Percentiles rank a stretch among this genome's conserved stretches.
Conservation (phyloP, 108 stramenopile species). For the Conticribra weissflogii region DNA sequence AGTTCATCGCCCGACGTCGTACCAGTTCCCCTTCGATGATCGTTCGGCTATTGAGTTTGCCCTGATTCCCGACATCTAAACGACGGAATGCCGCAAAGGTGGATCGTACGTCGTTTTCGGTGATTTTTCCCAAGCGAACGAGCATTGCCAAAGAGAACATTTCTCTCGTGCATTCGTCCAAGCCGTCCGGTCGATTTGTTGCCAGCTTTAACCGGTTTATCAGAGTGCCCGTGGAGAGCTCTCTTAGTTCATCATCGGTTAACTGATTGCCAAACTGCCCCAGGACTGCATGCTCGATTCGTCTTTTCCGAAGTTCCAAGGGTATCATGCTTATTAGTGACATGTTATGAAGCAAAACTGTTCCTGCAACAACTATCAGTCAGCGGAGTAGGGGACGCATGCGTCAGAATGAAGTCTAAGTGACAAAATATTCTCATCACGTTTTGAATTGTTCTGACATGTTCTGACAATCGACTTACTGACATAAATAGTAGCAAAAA, state of each 20-base stretch:
- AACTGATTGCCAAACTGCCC: slow-evolving; percentile 79
- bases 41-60: slow-evolving; percentile 53
- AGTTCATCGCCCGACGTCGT: slow-evolving; percentile 24
- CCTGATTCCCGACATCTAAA: slow-evolving; percentile 79
- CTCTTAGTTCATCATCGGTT: slow-evolving; percentile 80
- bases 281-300: slow-evolving; percentile 84
- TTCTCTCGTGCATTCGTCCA: slow-evolving; percentile 88
- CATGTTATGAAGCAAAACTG: slow-evolving; percentile 87
- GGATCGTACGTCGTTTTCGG: slow-evolving; percentile 77
- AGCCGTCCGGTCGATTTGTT: slow-evolving; percentile 63
- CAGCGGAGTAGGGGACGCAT: no score
- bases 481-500: slow-evolving; percentile 73
- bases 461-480: no score
- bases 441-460: no score
- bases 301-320: slow-evolving; percentile 77
- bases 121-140: slow-evolving; percentile 85
- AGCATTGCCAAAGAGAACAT: slow-evolving; percentile 93
- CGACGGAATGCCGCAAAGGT: slow-evolving; percentile 87
- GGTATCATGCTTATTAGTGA: slow-evolving; percentile 91
- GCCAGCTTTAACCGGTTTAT: slow-evolving; percentile 77
- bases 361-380: slow-evolving; percentile 77
- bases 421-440: no score
- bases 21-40: slow-evolving; percentile 52
- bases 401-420: no score
- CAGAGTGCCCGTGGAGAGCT: slow-evolving; percentile 86